A percentile compares a stretch with the other conserved stretches of the same genome.
Conservation (phyloP, 768 basidiomycete genomes). For the Pulveroboletus ravenelii region DNA sequence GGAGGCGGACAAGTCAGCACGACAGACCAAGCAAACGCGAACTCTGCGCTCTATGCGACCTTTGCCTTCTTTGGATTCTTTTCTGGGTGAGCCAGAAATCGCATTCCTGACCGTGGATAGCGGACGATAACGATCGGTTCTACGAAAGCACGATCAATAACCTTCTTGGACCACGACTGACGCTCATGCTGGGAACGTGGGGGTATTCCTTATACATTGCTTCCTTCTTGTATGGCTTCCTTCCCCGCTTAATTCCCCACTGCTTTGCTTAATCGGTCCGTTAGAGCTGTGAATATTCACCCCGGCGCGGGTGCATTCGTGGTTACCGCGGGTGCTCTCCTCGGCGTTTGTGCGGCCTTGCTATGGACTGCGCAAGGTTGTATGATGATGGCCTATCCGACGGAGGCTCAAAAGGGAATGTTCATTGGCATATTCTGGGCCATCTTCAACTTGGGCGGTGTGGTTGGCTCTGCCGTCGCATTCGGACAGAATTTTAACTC, state of each 20-base stretch:
- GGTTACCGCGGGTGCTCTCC: slow-evolving; percentile 44
- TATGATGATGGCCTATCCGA: slow-evolving; percentile 54
- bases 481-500: slow-evolving; percentile 68
- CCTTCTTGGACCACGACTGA: slow-evolving; percentile 47
- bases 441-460: slow-evolving; percentile 77
- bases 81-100: slow-evolving; percentile 47
- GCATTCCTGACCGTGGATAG: not conserved
- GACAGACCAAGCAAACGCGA: slow-evolving; percentile 63
- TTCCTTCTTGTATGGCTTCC: slow-evolving; percentile 36
- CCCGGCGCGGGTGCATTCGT: slow-evolving; percentile 42
- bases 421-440: slow-evolving; percentile 54
- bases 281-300: slow-evolving; percentile 43
- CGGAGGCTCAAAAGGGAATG: slow-evolving; percentile 52
- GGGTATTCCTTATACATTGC: slow-evolving; percentile 52
- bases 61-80: slow-evolving; percentile 64
- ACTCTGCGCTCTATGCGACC: slow-evolving; percentile 58
- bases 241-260: not conserved
- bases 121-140: not conserved
- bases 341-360: slow-evolving; percentile 47
- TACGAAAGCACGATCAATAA: slow-evolving; percentile 67
- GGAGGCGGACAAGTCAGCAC: slow-evolving; percentile 71
- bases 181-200: slow-evolving; percentile 46
- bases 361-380: slow-evolving; percentile 51
- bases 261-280: not conserved
- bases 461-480: slow-evolving; percentile 73